These are phyloP conservation scores for Beta corolliflora DNA, from an alignment of 179 eudicot species.

Conservation along the genomic window DNA sequence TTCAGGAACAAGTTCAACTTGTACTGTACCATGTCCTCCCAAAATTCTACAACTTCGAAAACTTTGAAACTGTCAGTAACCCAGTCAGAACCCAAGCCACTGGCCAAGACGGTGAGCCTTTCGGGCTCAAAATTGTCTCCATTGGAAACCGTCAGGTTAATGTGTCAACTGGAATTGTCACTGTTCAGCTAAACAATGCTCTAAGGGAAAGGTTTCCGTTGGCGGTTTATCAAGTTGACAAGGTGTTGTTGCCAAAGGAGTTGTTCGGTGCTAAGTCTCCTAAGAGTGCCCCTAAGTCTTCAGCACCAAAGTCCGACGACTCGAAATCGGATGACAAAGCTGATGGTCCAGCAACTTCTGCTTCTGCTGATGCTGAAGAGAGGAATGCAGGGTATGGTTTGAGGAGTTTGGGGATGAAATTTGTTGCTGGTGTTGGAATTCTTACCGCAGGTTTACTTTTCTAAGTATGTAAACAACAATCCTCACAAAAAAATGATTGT, in stretches of 20 bases:
- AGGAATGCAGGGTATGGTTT: slow-evolving; percentile 30
- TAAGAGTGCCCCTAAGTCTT: slow-evolving; percentile 18
- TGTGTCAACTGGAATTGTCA: slow-evolving; percentile 54
- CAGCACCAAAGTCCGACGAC: neutral
- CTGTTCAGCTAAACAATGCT: slow-evolving; percentile 45
- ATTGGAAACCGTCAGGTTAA: slow-evolving; percentile 51
- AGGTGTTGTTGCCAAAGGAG: slow-evolving; percentile 61
- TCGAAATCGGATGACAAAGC: neutral
- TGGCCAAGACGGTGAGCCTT: slow-evolving; percentile 51
- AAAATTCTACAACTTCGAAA: slow-evolving; percentile 42
- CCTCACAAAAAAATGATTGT: neutral
- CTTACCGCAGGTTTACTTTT: slow-evolving; percentile 41
- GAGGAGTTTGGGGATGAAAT: slow-evolving; percentile 40
- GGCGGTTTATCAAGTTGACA: slow-evolving; percentile 64
- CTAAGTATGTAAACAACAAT: slow-evolving; percentile 16
- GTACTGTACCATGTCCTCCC: slow-evolving; percentile 65
- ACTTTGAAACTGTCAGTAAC: slow-evolving; percentile 58
- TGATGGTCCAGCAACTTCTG: slow-evolving; percentile 1
- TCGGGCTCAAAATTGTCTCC: slow-evolving; percentile 47
- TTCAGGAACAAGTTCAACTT: slow-evolving; percentile 60
- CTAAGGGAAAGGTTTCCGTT: slow-evolving; percentile 43
- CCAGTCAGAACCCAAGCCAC: slow-evolving; percentile 78
- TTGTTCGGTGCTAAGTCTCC: slow-evolving; percentile 48
- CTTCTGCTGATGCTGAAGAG: slow-evolving; percentile 12
- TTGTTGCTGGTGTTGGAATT: slow-evolving; percentile 39